These are phyloP conservation scores for Polyporus arcularius DNA, from an alignment of 768 basidiomycete species.

Conservation along the genomic window DNA sequence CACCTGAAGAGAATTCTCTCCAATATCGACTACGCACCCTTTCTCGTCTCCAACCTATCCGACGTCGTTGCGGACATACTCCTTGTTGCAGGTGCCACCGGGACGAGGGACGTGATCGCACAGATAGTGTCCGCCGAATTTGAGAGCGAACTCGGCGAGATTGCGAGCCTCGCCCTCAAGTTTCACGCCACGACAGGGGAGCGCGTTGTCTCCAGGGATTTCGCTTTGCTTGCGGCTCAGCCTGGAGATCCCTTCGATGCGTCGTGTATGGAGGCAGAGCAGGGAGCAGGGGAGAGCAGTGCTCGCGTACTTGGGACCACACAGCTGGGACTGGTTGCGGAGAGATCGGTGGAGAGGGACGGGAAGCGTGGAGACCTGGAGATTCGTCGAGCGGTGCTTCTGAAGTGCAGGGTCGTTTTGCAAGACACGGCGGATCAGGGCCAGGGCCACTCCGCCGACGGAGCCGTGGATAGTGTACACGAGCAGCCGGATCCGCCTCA, in stretches of 20 bases:
- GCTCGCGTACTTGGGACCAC: too few relatives aligned
- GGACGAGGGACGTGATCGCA: not conserved
- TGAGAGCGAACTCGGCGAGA: not conserved
- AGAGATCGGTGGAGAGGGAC: too few relatives aligned
- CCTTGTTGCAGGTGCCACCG: not conserved
- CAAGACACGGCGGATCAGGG: not conserved
- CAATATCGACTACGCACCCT: not conserved
- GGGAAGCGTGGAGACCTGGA: not conserved
- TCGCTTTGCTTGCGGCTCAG: not conserved
- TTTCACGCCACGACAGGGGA: conserved; percentile 9
- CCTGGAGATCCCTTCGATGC: not conserved
- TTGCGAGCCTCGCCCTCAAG: not conserved
- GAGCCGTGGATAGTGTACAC: not conserved
- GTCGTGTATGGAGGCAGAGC: conserved; percentile 9
- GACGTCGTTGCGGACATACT: not conserved
- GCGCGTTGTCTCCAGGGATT: conserved; percentile 10
- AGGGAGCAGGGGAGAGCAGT: not conserved
- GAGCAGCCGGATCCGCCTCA: too few relatives aligned
- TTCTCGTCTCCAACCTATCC: not conserved
- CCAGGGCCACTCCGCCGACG: not conserved
- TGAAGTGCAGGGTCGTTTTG: not conserved
- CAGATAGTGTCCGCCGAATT: not conserved
- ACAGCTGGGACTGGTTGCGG: too few relatives aligned
- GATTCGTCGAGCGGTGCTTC: not conserved
- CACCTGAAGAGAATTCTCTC: not conserved